These are phyloP conservation scores for Musa troglodytarum DNA, from an alignment of 176 grass and related monocot genomes.

Conservation along the genomic window DNA sequence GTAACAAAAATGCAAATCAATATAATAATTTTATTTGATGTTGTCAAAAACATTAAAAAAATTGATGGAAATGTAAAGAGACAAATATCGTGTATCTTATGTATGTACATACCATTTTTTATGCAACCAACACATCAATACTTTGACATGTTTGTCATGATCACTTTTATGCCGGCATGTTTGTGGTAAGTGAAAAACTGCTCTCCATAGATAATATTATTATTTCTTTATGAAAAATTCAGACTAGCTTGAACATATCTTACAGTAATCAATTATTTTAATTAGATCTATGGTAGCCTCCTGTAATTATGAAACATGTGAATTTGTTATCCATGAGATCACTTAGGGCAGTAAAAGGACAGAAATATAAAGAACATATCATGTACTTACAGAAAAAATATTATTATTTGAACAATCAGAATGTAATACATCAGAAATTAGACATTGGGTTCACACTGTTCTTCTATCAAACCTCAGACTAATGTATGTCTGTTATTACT, in stretches of 20 bases:
- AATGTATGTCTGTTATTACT: background rate
- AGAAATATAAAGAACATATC: background rate
- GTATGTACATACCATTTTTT: background rate
- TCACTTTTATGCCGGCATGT: background rate
- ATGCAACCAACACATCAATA: background rate
- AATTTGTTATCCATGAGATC: background rate
- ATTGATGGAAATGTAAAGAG: background rate
- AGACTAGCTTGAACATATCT: background rate
- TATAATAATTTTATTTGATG: no score
- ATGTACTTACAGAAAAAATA: background rate
- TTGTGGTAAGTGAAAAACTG: background rate
- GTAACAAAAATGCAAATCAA: no score
- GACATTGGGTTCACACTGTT: background rate
- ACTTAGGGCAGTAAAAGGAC: background rate
- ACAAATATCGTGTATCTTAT: background rate
- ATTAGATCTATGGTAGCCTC: background rate
- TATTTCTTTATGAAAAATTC: background rate
- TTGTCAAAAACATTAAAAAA: no score
- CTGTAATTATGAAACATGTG: background rate
- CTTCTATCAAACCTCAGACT: no score
- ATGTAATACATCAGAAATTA: background rate
- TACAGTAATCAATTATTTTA: background rate
- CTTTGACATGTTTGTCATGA: background rate
- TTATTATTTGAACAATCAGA: background rate
- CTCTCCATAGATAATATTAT: background rate